A percentile compares a stretch with the other conserved stretches of the same genome.
Evolutionary conservation across 768 basidiomycete species (phyloP).

Genomic region (Lyophyllum atratum): DNA sequence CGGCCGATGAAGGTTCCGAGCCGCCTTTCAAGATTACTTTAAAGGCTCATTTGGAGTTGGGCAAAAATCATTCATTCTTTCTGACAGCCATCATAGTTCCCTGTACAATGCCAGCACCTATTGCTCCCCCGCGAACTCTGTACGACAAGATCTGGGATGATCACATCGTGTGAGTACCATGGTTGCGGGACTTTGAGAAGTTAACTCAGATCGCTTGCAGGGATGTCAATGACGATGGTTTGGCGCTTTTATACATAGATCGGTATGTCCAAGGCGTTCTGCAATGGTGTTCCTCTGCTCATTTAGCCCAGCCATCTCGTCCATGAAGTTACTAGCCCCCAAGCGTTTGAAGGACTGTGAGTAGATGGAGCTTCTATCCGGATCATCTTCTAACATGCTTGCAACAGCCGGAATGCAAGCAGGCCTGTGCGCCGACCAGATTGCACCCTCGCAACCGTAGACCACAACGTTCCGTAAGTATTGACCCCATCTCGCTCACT

Average conservation of each 20-base stretch:
- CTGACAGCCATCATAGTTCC: not conserved
- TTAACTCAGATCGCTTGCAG: constrained; percentile 36
- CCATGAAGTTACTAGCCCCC: constrained; percentile 93
- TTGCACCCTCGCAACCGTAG: constrained; percentile 87
- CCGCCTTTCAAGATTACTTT: constrained; percentile 7
- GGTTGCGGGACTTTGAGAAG: not conserved
- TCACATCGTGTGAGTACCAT: constrained; percentile 77
- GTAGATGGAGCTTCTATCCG: constrained; percentile 23
- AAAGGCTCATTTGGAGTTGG: constrained; percentile 1
- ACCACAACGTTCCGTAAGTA: constrained; percentile 85
- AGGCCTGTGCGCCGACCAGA: constrained; percentile 82
- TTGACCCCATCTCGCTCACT: not conserved
- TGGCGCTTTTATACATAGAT: constrained; percentile 83
- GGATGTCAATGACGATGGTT: constrained; percentile 71
- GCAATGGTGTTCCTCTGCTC: not conserved
- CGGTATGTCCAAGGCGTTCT: constrained; percentile 43
- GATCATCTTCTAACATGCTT: constrained; percentile 15
- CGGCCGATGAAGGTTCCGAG: constrained; percentile 14
- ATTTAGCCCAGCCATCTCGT: constrained; percentile 53
- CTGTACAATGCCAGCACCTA: constrained; percentile 39
- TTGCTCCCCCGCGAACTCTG: constrained; percentile 73
- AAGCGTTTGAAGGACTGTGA: constrained; percentile 87
- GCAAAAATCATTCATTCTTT: not conserved
- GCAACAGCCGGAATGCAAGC: constrained; percentile 64
- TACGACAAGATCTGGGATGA: constrained; percentile 99